Conservation (phyloP, 768 basidiomycete species). For the Suillus subaureus region DNA sequence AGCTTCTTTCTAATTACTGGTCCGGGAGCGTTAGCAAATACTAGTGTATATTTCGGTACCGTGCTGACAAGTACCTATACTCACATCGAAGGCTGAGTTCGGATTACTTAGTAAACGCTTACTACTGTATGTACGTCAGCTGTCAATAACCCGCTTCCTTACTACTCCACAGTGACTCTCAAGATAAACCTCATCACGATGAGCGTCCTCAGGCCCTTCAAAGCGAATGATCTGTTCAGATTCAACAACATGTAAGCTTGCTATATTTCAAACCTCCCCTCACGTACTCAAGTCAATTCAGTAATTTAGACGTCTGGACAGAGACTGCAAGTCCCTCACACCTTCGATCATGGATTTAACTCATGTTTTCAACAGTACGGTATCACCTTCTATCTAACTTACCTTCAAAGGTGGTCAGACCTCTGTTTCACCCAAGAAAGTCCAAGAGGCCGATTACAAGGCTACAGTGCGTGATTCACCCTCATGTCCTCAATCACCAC, state of each 20-base stretch:
- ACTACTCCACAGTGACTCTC: not conserved
- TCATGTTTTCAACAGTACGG: conserved; percentile 61
- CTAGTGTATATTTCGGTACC: no score
- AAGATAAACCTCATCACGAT: conserved; percentile 44
- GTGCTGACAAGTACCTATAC: no score
- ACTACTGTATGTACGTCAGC: no score
- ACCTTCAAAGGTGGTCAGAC: conserved; percentile 91
- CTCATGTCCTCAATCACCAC: conserved; percentile 6
- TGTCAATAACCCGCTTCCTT: no score
- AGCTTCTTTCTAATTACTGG: not conserved
- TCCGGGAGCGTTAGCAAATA: no score
- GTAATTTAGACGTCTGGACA: conserved; percentile 96
- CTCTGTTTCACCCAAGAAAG: conserved; percentile 83
- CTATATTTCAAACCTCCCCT: not conserved
- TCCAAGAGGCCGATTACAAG: conserved; percentile 84
- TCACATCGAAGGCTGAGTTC: no score
- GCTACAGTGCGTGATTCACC: conserved; percentile 69
- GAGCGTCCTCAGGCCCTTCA: conserved; percentile 86
- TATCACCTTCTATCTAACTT: conserved; percentile 85
- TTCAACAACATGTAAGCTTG: conserved; percentile 84
- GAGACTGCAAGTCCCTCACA: conserved; percentile 74
- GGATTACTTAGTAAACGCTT: no score
- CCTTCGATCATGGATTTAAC: conserved; percentile 6
- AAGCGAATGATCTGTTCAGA: conserved; percentile 86
- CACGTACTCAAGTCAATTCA: conserved; percentile 7